Evolutionary conservation across 1,284 basidiomycete genomes (phyloP), one percentile per base, ranked within the genome.

Genomic region (Vanrija sp.): DNA sequence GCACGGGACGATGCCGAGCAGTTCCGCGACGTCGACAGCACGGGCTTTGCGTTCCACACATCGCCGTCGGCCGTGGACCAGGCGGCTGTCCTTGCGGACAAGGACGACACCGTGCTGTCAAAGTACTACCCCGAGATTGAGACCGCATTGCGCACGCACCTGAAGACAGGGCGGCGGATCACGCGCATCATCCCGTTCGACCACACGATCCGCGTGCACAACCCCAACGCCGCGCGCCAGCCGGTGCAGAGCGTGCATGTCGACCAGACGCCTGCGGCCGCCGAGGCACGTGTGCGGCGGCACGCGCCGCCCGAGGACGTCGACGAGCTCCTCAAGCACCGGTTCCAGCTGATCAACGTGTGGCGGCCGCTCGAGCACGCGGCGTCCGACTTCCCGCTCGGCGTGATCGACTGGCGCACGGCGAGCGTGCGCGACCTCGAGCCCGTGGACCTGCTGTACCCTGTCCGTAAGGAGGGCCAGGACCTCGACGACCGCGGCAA

Each of bases 311-410:
- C n/a, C n/a, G 43, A 26, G 25, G 56, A 58, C 5, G 60, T 54
- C 10, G 60, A 62, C 18, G 51, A 46, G 25, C 49, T 62, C 6
- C 54, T 62, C 19, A 44, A 56, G 46, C 49, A 54, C 29, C 54
- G 57, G 16, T 55, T 49, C 53, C 60, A 62, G 54, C 56, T 62
- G 38, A 62, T 62, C 54, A 62, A 62, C 46, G 60, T 62, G 18
- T 62, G 60, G 60, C 56, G 60, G 0, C 60, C 60, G 12, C 51
- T 62, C 15, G 56, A 46, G 0, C 51, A 59, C 40, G 38, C 49
- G 3, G 56, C 57, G 23, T 21, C 34, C 14, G 60, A 62, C 40
- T 45, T 45, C 43, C 60, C 60, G 0, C 49, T 62, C 5, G 60
- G 51, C 18, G 56, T 62, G 8, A 49, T 58, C 9, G 60, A 62